Evolutionary conservation across 2,329 filamentous ascomycete genomes (phyloP).

Genomic region (Scedosporium boydii): DNA sequence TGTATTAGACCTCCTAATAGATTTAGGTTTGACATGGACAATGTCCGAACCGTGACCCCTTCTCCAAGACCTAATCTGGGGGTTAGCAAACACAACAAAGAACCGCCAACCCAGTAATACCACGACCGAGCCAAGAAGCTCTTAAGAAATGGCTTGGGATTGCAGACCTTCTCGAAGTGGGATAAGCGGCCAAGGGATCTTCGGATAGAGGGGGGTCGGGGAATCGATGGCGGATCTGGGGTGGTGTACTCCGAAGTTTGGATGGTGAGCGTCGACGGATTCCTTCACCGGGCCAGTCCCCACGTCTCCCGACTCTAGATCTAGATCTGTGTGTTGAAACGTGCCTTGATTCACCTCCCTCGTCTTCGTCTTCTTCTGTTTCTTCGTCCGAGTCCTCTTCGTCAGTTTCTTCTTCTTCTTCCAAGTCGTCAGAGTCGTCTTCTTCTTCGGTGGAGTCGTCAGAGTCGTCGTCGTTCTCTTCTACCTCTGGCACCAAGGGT

Average conservation of each 20-base stretch:
- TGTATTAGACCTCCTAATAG: constrained; percentile 5
- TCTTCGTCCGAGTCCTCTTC: constrained; percentile 11
- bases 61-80: background rate
- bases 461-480: background rate
- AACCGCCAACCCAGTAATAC: background rate
- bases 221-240: background rate
- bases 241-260: background rate
- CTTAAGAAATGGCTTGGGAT: background rate
- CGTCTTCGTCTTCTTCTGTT: constrained; percentile 1
- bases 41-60: constrained; percentile 6
- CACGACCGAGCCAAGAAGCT: background rate
- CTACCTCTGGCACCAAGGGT: background rate
- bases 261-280: background rate
- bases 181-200: background rate
- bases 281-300: background rate
- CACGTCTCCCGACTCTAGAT: background rate
- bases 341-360: background rate
- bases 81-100: background rate
- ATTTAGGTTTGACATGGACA: background rate
- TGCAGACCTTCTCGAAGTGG: background rate
- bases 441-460: background rate
- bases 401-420: constrained; percentile 7
- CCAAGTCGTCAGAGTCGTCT: background rate
- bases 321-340: background rate
- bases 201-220: constrained; percentile 1